These are phyloP conservation scores for Boletus reticulatus DNA, from an alignment of 768 basidiomycete species.

Conservation along the genomic window DNA sequence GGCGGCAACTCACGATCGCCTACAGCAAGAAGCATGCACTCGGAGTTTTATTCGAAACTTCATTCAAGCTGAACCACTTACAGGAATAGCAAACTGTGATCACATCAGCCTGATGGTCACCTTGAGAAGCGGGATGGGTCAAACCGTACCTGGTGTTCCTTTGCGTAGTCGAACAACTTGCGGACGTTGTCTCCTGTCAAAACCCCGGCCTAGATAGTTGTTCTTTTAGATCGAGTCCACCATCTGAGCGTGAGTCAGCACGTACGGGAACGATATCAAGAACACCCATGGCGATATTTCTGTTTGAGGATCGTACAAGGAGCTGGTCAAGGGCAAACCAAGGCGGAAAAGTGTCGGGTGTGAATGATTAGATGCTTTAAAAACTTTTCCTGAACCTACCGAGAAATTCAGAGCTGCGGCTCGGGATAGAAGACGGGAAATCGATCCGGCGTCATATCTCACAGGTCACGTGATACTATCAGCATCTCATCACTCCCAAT, in stretches of 20 bases:
- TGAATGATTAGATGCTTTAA: slow-evolving; percentile 4
- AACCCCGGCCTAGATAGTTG: slow-evolving; percentile 72
- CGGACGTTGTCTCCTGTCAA: slow-evolving; percentile 93
- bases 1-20: slow-evolving; percentile 67
- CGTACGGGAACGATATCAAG: slow-evolving; percentile 84
- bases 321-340: not conserved
- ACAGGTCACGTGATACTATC: slow-evolving; percentile 12
- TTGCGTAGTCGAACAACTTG: slow-evolving; percentile 94
- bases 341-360: not conserved
- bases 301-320: slow-evolving; percentile 6
- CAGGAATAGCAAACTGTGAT: slow-evolving; percentile 77
- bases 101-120: slow-evolving; percentile 1
- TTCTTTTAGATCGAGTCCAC: slow-evolving; percentile 1
- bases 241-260: slow-evolving; percentile 6
- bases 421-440: not conserved
- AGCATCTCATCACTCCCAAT: no score
- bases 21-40: slow-evolving; percentile 26
- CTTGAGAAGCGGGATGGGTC: not conserved
- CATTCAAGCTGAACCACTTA: slow-evolving; percentile 40
- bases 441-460: slow-evolving; percentile 1
- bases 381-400: slow-evolving; percentile 10
- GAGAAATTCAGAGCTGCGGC: not conserved
- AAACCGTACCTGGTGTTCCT: slow-evolving; percentile 69
- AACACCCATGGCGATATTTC: slow-evolving; percentile 56
- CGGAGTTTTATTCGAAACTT: not conserved